Base-by-base conservation (phyloP, 2,329 filamentous ascomycete species). In the Elsinoe necatrix region DNA sequence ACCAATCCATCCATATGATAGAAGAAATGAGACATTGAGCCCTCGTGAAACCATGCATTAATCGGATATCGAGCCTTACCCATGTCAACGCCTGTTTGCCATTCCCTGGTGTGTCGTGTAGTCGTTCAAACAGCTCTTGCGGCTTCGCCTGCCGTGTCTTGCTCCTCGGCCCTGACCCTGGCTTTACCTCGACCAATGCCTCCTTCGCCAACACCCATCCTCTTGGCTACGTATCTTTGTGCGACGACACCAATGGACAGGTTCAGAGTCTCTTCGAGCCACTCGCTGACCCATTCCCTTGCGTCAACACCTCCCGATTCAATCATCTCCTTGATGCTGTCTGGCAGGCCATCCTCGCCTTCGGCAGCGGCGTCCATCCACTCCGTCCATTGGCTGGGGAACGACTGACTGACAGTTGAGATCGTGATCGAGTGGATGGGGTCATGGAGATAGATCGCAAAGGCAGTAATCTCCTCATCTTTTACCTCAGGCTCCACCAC, bases 271-370 rank as follows among this genome's bases (percentile, higher is more conserved):
- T 97, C 92, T 73, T 97, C 92, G 47, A 98, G 80, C 93, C 93
- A 98, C 71, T 97, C 93, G 2, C 91, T 87, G 35, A 95, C 88
- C 93, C 93, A 98, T 71, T 98, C 93, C 58, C 93, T 80, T 0
- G 93, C 93, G 67, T 98, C 93, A 1, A 97, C 89, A 8, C 82
- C 83, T 14, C 83, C 83, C 54, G 72, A 76, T 57, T 80, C 75
- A 51, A 98, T 82, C 61, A 97, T 95, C 62, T 92, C 87, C 20
- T 81, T 79, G 64, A 98, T 96, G 66, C 91, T 89, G 25, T 89
- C 86, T 0, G 93, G 92, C 31, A 91, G 71, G 67, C 69, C 48
- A 75, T 75, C 72, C 42, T 79, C 73, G 23, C 78, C 77, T 58
- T 77, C 78, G 27, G 58, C 67, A 7, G 59, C 63, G 37, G 67